phyloP scores from a whole-genome alignment of 2,329 filamentous ascomycete species.

The Eutypa lata region DNA sequence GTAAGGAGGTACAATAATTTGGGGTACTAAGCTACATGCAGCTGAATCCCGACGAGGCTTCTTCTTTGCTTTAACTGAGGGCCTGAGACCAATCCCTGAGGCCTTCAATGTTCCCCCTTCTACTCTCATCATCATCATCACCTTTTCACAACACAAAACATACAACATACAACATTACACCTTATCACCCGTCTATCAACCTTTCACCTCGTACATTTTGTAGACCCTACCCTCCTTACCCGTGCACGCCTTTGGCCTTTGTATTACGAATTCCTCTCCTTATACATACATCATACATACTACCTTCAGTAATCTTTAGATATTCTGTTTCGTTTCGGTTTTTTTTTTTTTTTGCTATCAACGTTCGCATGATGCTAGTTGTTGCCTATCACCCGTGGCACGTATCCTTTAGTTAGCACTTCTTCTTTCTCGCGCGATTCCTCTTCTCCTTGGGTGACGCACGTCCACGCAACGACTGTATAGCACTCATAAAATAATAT shows the following conservation, averaged over 20 bases:
- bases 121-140: too few relatives aligned
- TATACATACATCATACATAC: too few relatives aligned
- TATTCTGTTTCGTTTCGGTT: slow-evolving; percentile 16
- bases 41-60: not conserved
- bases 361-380: slow-evolving; percentile 29
- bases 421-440: slow-evolving; percentile 16
- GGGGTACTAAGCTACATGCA: too few relatives aligned
- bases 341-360: too few relatives aligned
- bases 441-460: slow-evolving; percentile 5
- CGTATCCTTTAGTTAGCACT: slow-evolving; percentile 27
- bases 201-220: too few relatives aligned
- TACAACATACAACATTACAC: too few relatives aligned
- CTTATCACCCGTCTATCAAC: too few relatives aligned
- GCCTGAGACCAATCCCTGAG: not conserved
- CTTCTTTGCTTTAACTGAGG: not conserved
- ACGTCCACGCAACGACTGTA: not conserved
- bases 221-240: too few relatives aligned
- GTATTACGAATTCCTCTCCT: not conserved
- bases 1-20: not conserved
- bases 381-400: slow-evolving; percentile 27
- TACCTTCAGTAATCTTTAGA: too few relatives aligned
- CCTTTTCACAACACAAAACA: too few relatives aligned
- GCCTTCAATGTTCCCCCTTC: too few relatives aligned
- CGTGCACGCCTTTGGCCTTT: too few relatives aligned
- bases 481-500: not conserved